Conservation (phyloP, 2,329 filamentous ascomycete genomes). For the Colletotrichum sublineola region DNA sequence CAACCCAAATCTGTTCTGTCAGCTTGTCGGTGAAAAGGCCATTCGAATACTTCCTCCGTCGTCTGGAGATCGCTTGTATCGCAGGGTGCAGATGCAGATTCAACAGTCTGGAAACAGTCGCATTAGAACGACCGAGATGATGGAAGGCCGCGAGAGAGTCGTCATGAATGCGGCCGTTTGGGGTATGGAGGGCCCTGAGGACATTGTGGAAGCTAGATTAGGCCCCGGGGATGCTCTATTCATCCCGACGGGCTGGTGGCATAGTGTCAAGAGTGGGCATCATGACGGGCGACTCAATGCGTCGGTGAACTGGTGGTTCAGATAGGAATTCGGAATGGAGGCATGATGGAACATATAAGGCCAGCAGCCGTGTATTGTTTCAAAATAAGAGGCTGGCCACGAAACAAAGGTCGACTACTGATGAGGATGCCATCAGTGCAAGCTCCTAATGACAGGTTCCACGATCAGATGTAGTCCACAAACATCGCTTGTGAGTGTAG, state of each 20-base stretch:
- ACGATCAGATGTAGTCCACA: not conserved
- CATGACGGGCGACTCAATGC: slow-evolving; percentile 54
- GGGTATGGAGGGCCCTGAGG: slow-evolving; percentile 57
- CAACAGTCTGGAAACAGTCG: slow-evolving; percentile 56
- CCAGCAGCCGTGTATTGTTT: not conserved
- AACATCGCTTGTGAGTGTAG: not conserved
- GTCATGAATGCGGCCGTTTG: slow-evolving; percentile 79
- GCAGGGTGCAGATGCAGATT: slow-evolving; percentile 58
- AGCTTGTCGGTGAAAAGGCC: slow-evolving; percentile 79
- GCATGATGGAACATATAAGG: no score
- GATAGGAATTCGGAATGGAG: slow-evolving; percentile 45
- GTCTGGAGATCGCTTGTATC: slow-evolving; percentile 75
- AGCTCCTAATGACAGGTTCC: not conserved
- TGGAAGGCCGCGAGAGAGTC: slow-evolving; percentile 80
- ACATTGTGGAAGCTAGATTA: slow-evolving; percentile 67
- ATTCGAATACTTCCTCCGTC: slow-evolving; percentile 79
- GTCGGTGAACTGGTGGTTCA: slow-evolving; percentile 63
- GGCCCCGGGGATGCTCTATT: slow-evolving; percentile 78
- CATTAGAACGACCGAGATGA: slow-evolving; percentile 89
- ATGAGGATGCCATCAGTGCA: not conserved
- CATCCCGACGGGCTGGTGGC: slow-evolving; percentile 73
- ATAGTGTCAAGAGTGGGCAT: slow-evolving; percentile 58
- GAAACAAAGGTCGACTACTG: not conserved
- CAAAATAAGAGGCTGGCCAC: no score
- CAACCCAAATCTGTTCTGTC: slow-evolving; percentile 92